A percentile compares a stretch with the other conserved stretches of the same genome.
phyloP scores from a whole-genome alignment of 306 rosid species.

The Corylus avellana region DNA sequence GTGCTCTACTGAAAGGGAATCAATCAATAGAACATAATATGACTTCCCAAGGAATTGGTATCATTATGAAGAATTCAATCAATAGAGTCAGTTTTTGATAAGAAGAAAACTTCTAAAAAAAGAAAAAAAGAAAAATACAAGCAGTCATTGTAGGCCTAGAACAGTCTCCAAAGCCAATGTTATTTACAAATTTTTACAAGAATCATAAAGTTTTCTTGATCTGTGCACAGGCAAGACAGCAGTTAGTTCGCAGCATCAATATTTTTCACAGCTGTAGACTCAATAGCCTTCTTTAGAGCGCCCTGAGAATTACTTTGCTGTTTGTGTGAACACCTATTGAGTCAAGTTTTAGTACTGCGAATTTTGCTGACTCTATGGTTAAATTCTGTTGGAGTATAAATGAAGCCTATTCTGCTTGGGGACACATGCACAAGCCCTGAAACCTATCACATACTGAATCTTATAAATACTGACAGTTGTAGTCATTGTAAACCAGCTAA shows the following conservation, averaged over 20 bases:
- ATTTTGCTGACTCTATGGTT: background rate
- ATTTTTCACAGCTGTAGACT: background rate
- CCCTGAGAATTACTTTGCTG: slow-evolving; percentile 65
- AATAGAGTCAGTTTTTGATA: background rate
- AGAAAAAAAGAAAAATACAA: background rate
- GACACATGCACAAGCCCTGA: background rate
- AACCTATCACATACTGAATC: background rate
- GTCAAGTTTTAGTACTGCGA: slow-evolving; percentile 57
- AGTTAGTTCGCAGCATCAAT: background rate
- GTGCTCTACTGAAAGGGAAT: background rate
- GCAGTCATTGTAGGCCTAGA: background rate
- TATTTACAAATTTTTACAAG: slow-evolving; percentile 57
- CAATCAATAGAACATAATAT: background rate
- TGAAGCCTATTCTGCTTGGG: no score
- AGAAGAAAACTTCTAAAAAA: no score
- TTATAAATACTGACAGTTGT: background rate
- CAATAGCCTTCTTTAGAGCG: slow-evolving; percentile 44
- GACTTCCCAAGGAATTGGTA: background rate
- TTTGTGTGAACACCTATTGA: slow-evolving; percentile 63
- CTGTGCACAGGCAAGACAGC: slow-evolving; percentile 1
- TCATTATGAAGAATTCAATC: background rate
- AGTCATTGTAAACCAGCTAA: no score
- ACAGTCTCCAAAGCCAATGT: background rate
- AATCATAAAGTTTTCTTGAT: slow-evolving; percentile 10
- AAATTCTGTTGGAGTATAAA: no score